Evolutionary conservation across 2,329 filamentous ascomycete species (phyloP).

Genomic region (Huntiella decipiens): DNA sequence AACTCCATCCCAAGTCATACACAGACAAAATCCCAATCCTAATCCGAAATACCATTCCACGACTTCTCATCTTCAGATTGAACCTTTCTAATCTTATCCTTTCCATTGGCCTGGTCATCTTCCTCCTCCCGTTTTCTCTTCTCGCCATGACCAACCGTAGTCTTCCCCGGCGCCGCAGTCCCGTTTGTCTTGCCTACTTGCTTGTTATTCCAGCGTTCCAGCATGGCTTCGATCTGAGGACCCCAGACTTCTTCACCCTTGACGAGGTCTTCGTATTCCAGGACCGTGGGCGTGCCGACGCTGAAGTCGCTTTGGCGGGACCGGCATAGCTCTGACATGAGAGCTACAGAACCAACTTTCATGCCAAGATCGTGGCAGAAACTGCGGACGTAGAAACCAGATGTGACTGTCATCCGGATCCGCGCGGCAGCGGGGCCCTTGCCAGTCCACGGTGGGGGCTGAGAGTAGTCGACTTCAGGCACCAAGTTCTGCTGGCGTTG

Average conservation of each 20-base stretch:
- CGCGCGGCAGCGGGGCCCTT: slow-evolving; percentile 56
- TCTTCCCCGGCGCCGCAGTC: slow-evolving; percentile 5
- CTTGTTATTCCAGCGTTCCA: slow-evolving; percentile 22
- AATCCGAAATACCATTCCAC: slow-evolving; percentile 25
- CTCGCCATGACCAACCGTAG: background rate
- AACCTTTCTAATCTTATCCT: background rate
- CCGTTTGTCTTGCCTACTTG: slow-evolving; percentile 4
- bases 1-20: no score
- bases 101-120: background rate
- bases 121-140: background rate
- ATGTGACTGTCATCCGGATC: slow-evolving; percentile 81
- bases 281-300: slow-evolving; percentile 47
- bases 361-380: slow-evolving; percentile 81
- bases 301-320: slow-evolving; percentile 67
- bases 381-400: slow-evolving; percentile 90
- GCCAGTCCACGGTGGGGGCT: slow-evolving; percentile 37
- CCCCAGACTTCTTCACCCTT: slow-evolving; percentile 69
- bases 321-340: slow-evolving; percentile 73
- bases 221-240: slow-evolving; percentile 41
- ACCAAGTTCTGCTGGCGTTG: slow-evolving; percentile 35
- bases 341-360: slow-evolving; percentile 59
- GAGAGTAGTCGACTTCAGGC: slow-evolving; percentile 26
- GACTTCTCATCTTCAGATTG: slow-evolving; percentile 22
- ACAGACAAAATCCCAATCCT: background rate
- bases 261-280: slow-evolving; percentile 60